Base-by-base conservation (phyloP, 306 rosid species). In the Urtica urens region DNA sequence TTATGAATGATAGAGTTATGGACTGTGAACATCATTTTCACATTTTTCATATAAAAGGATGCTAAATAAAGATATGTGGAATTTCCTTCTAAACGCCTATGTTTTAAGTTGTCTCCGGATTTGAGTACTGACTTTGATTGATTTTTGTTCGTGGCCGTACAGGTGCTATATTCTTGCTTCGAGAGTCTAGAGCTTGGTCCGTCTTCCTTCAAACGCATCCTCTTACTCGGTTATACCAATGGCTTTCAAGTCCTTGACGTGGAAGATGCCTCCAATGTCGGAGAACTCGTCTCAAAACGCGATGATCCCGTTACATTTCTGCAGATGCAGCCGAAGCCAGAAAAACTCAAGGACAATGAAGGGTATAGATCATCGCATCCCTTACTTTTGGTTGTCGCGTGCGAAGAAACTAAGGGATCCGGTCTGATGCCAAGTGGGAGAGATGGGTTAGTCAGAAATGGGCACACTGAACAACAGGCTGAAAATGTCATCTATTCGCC, bases 241-340 rank as follows among this genome's bases (percentile, higher is more conserved):
- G 99, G 83, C 6, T 92, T 82, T 76, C 99, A 92, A 92, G 99
- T 92, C 65, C 81, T 85, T 23, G 86, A 92, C 53, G 88, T 82
- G 63, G 93, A 86, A 71, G 86, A 92, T 69, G 83, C 93, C 52
- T 70, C 83, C 18, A 72, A 74, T 57, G 73, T 86, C 62, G 53
- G 70, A 61, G 96, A 92, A 64, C 78, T 92, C 55, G 87, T 70
- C 44, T 92, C 96, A 1, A 92, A 69, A 55, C 94, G 66, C 20
- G 96, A 86, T 69, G 93, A 86, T 64, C 99, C 99, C 10, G 99
- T 82, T 68, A 78, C 99, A 39, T 92, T 86, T 71, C 66, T 92
- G 67, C 99, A 92, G 70, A 75, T 86, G 77, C 96, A 82, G 58
- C 94, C 96, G 21, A 53, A 64, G 58, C 99, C 96, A 53, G 67